phyloP scores from a whole-genome alignment of 1,139 yeast genomes.

The Pichia sp. region DNA sequence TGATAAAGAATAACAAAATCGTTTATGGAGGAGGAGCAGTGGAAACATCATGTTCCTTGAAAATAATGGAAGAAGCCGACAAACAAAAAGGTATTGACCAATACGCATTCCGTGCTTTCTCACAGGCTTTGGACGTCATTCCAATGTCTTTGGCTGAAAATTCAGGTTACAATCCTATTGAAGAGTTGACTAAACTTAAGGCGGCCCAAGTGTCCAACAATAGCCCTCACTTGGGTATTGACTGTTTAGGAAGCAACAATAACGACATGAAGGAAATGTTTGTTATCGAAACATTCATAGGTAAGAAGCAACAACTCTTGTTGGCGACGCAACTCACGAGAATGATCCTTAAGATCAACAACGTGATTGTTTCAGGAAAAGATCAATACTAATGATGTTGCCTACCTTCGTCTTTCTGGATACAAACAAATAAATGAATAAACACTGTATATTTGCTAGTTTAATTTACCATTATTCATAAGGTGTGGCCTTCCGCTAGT shows the following conservation, averaged over 20 bases:
- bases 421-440: background rate
- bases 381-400: conserved; percentile 24
- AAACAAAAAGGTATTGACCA: conserved; percentile 93
- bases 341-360: conserved; percentile 95
- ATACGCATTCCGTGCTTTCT: conserved; percentile 94
- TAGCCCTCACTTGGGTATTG: conserved; percentile 78
- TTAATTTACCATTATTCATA: background rate
- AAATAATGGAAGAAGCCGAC: conserved; percentile 90
- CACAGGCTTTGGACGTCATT: conserved; percentile 83
- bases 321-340: conserved; percentile 95
- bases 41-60: conserved; percentile 87
- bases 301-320: conserved; percentile 91
- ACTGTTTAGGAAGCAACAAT: conserved; percentile 83
- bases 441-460: conserved; percentile 12
- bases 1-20: conserved; percentile 84
- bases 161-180: conserved; percentile 92
- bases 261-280: conserved; percentile 90
- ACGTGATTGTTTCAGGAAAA: conserved; percentile 67
- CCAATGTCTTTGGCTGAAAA: conserved; percentile 96
- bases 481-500: background rate
- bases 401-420: background rate
- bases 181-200: conserved; percentile 77
- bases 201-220: conserved; percentile 77
- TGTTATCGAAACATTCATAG: conserved; percentile 94
- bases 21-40: conserved; percentile 99